Base-by-base conservation (phyloP, 768 basidiomycete species). In the Pulveroboletus sp. region DNA sequence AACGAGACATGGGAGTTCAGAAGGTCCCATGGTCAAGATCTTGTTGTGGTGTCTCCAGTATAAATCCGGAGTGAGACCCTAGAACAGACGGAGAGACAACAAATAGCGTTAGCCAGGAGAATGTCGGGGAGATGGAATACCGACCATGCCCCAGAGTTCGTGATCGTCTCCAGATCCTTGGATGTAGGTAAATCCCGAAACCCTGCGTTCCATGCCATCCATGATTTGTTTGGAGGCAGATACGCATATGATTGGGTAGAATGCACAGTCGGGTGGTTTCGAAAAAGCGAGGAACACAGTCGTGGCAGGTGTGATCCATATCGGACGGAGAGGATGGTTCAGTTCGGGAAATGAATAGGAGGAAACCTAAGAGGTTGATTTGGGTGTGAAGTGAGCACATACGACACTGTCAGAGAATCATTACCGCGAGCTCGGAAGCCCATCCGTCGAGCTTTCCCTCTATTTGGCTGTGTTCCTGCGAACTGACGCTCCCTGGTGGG, bases 101-200 rank as follows among this genome's bases (percentile, higher is more conserved):
- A 2, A 28, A 21, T 8, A 26, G 26, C 15, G 8, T 27, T 21
- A 8, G 38, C 35, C 17, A 11, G 31, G 4, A 6, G 13, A 6
- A 4, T 18, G 13, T 24, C 24, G 33, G 27, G 2, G 43, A 46
- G 39, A 33, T 40, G 11, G 28, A 18, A 28, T 14, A 63, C 73
- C 28, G 48, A 88, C 89, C 80, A 80, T 79, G 27, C 84, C 78
- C 93, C 92, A 94, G 6, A 87, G 73, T 66, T 96, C 93, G 61
- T 94, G 91, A 59, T 98, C 95, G 60, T 97, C 95, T 0, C 93
- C 95, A 0, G 89, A 90, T 1, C 95, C 95, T 65, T 95, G 93
- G 8, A 97, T 80, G 63, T 97, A 97, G 18, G 82, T 74, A 63
- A 84, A 96, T 0, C 89, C 89, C n/a, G 73, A 68, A 8, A 72